Evolutionary conservation across 73 alveolate genomes (phyloP).

Genomic region (Paramecium sexaurelia): DNA sequence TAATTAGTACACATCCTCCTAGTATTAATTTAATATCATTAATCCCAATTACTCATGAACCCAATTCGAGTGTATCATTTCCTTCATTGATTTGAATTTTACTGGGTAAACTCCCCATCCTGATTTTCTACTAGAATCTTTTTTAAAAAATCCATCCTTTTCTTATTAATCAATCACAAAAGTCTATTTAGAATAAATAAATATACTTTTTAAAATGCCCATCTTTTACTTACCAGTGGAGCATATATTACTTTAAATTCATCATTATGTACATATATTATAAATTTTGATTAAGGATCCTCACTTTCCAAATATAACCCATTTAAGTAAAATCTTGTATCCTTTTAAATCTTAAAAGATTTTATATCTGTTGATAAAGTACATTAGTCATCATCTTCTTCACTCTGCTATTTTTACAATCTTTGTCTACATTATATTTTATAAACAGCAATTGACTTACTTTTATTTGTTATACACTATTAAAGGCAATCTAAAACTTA

Average conservation of each 20-base stretch:
- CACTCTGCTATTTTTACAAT: not conserved
- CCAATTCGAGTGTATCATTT: not conserved
- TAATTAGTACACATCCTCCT: not conserved
- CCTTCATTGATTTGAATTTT: constrained; percentile 7
- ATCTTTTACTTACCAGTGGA: not conserved
- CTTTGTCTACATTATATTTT: not conserved
- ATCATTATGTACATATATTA: not conserved
- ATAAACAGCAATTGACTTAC: not conserved
- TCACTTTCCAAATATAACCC: constrained; percentile 6
- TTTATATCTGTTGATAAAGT: not conserved
- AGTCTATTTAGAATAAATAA: not conserved
- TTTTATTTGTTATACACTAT: not conserved
- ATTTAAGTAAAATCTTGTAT: not conserved
- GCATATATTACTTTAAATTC: constrained; percentile 32
- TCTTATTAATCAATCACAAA: constrained; percentile 39
- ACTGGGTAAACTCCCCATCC: constrained; percentile 44
- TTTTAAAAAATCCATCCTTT: not conserved
- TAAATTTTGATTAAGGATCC: constrained; percentile 45
- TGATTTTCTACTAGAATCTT: constrained; percentile 17
- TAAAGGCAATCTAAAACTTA: not conserved
- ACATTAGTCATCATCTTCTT: not conserved
- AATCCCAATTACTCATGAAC: not conserved
- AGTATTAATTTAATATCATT: not conserved
- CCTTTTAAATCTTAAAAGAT: not conserved
- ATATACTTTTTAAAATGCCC: constrained; percentile 38